phyloP scores from a whole-genome alignment of 129 eudicot species.

The Lactuca saligna region DNA sequence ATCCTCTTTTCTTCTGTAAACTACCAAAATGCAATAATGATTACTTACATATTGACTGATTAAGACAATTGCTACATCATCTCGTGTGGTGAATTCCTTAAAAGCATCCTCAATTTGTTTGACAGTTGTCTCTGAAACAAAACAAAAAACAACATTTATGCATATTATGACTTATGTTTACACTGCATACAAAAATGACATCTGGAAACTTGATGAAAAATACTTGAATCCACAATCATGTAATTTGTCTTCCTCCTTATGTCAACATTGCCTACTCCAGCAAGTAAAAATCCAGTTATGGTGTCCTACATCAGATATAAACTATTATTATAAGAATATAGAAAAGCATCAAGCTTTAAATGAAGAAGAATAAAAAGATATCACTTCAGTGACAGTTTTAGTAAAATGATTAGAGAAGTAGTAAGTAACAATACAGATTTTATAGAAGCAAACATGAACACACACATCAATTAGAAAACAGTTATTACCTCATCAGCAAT shows the following conservation, averaged over 20 bases:
- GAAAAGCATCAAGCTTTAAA: neutral
- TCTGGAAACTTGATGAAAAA: neutral
- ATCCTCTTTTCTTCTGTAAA: too few species aligned
- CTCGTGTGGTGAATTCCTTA: constrained; percentile 92
- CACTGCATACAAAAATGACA: neutral
- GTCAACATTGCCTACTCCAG: constrained; percentile 99
- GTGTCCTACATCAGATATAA: constrained; percentile 67
- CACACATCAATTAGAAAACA: neutral
- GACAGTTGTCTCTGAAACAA: constrained; percentile 72
- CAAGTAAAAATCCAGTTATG: constrained; percentile 82
- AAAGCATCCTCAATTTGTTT: constrained; percentile 94
- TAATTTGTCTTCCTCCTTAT: constrained; percentile 95
- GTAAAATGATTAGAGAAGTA: constrained; percentile 11
- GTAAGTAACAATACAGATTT: neutral
- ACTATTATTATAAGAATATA: neutral
- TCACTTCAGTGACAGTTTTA: neutral
- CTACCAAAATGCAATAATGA: constrained; percentile 5
- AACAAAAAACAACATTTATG: constrained; percentile 19
- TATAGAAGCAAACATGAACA: neutral
- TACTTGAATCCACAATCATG: constrained; percentile 95
- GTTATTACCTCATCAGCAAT: constrained; percentile 75
- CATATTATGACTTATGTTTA: neutral
- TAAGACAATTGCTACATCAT: constrained; percentile 86
- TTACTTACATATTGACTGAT: constrained; percentile 93
- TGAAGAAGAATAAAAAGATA: constrained; percentile 1